Evolutionary conservation across 78 protist genomes (phyloP), one percentile per base, ranked within the genome.

Genomic region (Dictyostelium firmibasis): DNA sequence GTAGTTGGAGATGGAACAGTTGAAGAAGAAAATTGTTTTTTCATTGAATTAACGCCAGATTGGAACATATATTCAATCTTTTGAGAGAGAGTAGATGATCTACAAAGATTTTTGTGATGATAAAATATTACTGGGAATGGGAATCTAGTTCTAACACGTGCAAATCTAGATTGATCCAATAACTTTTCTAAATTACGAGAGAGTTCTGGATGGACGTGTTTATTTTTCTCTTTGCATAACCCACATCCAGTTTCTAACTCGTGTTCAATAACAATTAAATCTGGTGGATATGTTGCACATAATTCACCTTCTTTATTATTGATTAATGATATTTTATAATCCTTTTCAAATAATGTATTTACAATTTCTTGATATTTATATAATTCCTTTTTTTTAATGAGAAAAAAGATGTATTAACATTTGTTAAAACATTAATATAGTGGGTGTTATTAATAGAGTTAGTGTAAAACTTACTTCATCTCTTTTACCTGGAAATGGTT

Each of bases 241-340:
- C 6, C 35, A 33, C 93, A 88, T 18, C 70, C 67, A 3, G 33
- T 33, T 0, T 76, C 57, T 27, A 60, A 31, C 44, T 88, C 93
- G 6, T n/a, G 41, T 43, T 88, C 86, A 16, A 88, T 88, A 23
- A 88, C 86, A 25, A 88, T 41, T 60, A 88, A 64, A 29, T 88
- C 86, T n/a, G 93, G 93, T 43, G 93, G 93, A 44, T 88, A 88
- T 3, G 93, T 88, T 23, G 93, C 93, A 67, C 93, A 88, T n/a
- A 88, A 79, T 29, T 88, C 93, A 33, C 93, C 93, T 25, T 88
- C 83, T 50, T 88, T 88, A 44, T 88, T 88, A 36, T 88, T 88
- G 44, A 88, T 88, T 35, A 36, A 57, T 14, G 93, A 88, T 16
- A 88, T 78, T 4, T 25, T 27, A 64, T 88, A 88, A 50, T 88